Percentiles rank a stretch among this genome's conserved stretches.
Evolutionary conservation across 2,329 filamentous ascomycete genomes (phyloP).

Genomic region (Colletotrichum brevisporum): DNA sequence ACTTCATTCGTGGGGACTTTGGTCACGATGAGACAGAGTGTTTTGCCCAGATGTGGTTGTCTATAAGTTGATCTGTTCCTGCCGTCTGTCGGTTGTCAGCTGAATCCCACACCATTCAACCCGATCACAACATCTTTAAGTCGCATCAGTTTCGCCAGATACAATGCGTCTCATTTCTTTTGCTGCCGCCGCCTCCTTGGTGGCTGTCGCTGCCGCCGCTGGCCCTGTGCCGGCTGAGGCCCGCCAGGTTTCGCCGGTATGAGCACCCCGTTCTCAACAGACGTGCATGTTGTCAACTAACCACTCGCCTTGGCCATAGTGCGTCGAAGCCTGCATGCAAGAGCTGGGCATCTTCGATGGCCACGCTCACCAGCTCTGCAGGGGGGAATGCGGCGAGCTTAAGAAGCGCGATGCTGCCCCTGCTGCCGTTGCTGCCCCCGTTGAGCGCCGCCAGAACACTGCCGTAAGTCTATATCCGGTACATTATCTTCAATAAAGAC

Average conservation of each 20-base stretch:
- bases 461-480: neutral
- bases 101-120: too few species aligned
- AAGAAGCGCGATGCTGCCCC: neutral
- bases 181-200: neutral
- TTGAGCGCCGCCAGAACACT: conserved; percentile 11
- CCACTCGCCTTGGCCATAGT: neutral
- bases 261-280: neutral
- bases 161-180: conserved; percentile 3
- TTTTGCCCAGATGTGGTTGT: too few species aligned
- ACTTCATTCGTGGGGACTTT: neutral
- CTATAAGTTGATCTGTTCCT: too few species aligned
- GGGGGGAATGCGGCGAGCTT: neutral
- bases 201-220: neutral
- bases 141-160: too few species aligned
- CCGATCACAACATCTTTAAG: too few species aligned
- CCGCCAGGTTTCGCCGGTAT: conserved; percentile 5
- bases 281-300: neutral
- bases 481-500: too few species aligned
- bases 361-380: neutral
- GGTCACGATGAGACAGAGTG: neutral
- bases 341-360: neutral
- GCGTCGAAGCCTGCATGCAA: neutral
- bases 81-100: too few species aligned
- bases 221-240: neutral
- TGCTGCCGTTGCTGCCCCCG: neutral